These are phyloP conservation scores for Iris pallida DNA, from an alignment of 116 monocot genomes.

Conservation along the genomic window DNA sequence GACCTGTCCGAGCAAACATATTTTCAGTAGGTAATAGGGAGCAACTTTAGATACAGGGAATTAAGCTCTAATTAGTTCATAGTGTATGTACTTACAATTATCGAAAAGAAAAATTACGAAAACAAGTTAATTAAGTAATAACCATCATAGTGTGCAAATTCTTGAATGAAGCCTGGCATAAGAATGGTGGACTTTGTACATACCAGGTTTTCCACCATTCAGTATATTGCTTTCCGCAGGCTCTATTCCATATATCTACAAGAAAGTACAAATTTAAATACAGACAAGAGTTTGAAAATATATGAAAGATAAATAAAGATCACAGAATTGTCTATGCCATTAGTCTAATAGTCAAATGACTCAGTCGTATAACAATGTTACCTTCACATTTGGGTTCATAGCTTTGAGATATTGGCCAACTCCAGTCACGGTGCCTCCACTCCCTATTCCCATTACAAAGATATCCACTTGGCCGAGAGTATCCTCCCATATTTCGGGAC, in stretches of 20 bases:
- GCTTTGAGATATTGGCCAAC: slow-evolving; percentile 92
- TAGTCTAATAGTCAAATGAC: not conserved
- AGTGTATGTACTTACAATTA: too few species aligned
- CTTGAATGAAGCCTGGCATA: too few species aligned
- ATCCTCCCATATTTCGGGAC: slow-evolving; percentile 96
- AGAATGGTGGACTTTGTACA: too few species aligned
- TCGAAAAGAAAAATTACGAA: too few species aligned
- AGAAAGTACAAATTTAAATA: not conserved
- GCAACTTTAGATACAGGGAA: too few species aligned
- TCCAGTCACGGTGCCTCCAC: slow-evolving; percentile 91
- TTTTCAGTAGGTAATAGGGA: too few species aligned
- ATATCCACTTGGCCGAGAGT: slow-evolving; percentile 83
- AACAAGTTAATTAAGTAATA: too few species aligned
- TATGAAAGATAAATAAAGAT: not conserved
- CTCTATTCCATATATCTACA: slow-evolving; percentile 90
- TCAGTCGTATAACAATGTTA: slow-evolving; percentile 5
- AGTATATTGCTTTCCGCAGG: slow-evolving; percentile 92
- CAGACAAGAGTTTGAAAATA: not conserved
- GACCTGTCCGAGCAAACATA: slow-evolving; percentile 33
- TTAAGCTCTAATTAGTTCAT: too few species aligned
- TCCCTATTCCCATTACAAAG: slow-evolving; percentile 94
- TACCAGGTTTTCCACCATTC: slow-evolving; percentile 97
- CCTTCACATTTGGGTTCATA: slow-evolving; percentile 85
- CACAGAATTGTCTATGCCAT: too few species aligned
- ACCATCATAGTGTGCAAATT: too few species aligned